Percentiles rank a stretch among this genome's conserved stretches.
phyloP scores from a whole-genome alignment of 2,329 filamentous ascomycete genomes.

The Clonostachys byssicola region DNA sequence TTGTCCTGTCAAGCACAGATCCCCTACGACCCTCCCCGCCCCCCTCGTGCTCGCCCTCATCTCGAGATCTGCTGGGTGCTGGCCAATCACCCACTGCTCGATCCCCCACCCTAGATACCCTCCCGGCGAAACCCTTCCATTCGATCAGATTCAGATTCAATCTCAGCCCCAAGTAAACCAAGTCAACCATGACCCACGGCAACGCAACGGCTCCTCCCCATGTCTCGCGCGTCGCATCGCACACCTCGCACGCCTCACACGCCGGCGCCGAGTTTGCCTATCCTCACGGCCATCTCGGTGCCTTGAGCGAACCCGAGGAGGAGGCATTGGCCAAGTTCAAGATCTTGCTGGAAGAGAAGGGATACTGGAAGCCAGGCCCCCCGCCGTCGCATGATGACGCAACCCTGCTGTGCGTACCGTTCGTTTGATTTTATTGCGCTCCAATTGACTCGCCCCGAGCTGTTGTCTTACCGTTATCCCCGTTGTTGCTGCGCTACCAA shows the following conservation, averaged over 20 bases:
- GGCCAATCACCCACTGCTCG: too few species aligned
- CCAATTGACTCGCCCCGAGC: neutral
- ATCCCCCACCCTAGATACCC: too few species aligned
- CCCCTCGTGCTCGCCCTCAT: neutral
- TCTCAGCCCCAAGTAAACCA: too few species aligned
- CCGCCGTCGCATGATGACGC: slow-evolving; percentile 68
- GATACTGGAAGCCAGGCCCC: slow-evolving; percentile 54
- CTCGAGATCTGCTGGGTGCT: too few species aligned
- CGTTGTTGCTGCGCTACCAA: neutral
- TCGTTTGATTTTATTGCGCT: neutral
- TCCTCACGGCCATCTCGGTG: slow-evolving; percentile 75
- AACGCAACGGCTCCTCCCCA: too few species aligned
- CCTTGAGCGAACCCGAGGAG: slow-evolving; percentile 67
- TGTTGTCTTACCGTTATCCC: slow-evolving; percentile 3
- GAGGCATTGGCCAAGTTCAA: slow-evolving; percentile 70
- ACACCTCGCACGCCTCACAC: too few species aligned
- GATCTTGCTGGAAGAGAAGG: slow-evolving; percentile 57
- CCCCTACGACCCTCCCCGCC: neutral
- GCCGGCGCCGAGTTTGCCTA: slow-evolving; percentile 30
- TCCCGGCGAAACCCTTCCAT: too few species aligned
- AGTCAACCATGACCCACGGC: too few species aligned
- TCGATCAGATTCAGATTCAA: too few species aligned
- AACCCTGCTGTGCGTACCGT: slow-evolving; percentile 59
- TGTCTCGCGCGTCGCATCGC: too few species aligned
- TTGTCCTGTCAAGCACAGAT: too few species aligned